Evolutionary conservation across 805 yeast genomes (phyloP).

Genomic region (Candida xiaguanensis): DNA sequence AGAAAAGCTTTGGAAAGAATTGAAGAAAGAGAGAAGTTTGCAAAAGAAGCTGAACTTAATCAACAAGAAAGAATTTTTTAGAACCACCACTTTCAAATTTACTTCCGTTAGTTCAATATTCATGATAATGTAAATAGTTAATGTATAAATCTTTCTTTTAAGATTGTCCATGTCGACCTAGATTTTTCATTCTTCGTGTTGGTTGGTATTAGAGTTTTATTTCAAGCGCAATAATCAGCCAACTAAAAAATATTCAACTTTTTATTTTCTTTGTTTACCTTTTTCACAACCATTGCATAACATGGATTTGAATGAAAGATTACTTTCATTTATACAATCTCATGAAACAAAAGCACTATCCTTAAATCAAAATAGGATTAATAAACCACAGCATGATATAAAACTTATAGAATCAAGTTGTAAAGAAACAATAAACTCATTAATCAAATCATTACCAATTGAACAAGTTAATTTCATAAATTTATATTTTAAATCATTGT

Average conservation of each 20-base stretch:
- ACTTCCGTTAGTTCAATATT: no score
- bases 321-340: constrained; percentile 5
- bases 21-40: constrained; percentile 45
- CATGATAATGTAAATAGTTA: no score
- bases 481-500: constrained; percentile 9
- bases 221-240: no score
- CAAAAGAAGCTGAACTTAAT: constrained; percentile 36
- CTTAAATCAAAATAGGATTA: constrained; percentile 2
- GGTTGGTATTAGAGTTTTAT: no score
- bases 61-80: constrained; percentile 40
- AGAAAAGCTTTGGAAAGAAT: constrained; percentile 57
- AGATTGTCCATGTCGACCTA: no score
- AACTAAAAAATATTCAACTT: no score
- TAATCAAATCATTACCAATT: not conserved
- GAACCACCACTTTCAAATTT: not conserved
- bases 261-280: constrained; percentile 1
- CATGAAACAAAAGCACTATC: constrained; percentile 3
- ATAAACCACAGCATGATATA: constrained; percentile 7
- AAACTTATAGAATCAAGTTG: constrained; percentile 6
- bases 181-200: not conserved
- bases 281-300: constrained; percentile 2
- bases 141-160: no score
- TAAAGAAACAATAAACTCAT: not conserved
- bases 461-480: not conserved
- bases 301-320: constrained; percentile 5